Percentiles rank a stretch among this genome's conserved stretches.
phyloP scores from a whole-genome alignment of 495 filamentous ascomycete genomes.

The Cladorrhinum samala region DNA sequence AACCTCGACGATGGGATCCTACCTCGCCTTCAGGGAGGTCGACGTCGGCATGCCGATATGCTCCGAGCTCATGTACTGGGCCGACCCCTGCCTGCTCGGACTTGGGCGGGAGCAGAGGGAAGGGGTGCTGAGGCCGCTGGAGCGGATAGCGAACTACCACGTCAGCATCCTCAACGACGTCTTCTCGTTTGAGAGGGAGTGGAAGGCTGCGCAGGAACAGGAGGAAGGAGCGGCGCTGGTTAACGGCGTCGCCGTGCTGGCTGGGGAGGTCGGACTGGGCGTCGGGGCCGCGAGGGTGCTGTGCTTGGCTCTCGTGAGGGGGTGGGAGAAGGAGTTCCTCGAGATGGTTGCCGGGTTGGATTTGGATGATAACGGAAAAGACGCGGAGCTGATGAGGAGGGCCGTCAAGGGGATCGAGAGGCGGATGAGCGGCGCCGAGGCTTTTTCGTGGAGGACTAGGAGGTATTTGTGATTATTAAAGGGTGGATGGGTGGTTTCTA shows the following conservation, averaged over 20 bases:
- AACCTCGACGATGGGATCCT: conserved; percentile 6
- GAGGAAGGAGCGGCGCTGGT: conserved; percentile 12
- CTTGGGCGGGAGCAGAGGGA: background rate
- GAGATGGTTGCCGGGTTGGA: conserved; percentile 4
- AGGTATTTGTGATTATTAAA: conserved; percentile 17
- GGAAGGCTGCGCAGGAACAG: conserved; percentile 5
- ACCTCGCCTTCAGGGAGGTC: conserved; percentile 17
- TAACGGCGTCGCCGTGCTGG: conserved; percentile 13
- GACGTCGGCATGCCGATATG: conserved; percentile 18
- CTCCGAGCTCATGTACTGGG: conserved; percentile 13
- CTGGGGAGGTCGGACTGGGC: conserved; percentile 8
- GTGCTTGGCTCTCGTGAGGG: conserved; percentile 14
- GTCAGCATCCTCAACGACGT: conserved; percentile 17
- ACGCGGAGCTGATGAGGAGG: conserved; percentile 1
- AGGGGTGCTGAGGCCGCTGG: conserved; percentile 6
- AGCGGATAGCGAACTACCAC: conserved; percentile 13
- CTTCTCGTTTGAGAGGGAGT: conserved; percentile 16
- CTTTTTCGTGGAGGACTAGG: conserved; percentile 16
- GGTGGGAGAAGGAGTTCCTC: conserved; percentile 16
- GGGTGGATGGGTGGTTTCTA: too few species aligned
- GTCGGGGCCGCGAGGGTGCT: conserved; percentile 8
- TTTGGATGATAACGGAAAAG: background rate
- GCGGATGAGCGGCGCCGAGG: conserved; percentile 15
- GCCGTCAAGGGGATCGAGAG: conserved; percentile 15
- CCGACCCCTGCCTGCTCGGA: background rate